A percentile compares a stretch with the other conserved stretches of the same genome.
Evolutionary conservation across 306 rosid genomes (phyloP).

Genomic region (Fragaria vesca): DNA sequence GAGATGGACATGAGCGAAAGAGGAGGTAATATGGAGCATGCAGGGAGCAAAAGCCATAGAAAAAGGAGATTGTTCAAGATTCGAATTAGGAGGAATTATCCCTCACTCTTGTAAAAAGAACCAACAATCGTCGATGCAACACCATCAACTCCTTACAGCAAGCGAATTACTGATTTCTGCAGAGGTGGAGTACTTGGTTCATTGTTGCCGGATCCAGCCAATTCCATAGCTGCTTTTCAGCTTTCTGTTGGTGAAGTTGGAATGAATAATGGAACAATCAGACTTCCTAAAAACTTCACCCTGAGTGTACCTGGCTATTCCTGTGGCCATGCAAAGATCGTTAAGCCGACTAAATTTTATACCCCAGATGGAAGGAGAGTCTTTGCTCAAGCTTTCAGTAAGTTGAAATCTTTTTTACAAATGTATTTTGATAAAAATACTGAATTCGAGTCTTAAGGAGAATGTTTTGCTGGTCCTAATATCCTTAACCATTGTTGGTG

Average conservation of each 20-base stretch:
- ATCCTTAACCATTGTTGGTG: conserved; percentile 20
- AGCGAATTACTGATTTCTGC: conserved; percentile 68
- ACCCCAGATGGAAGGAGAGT: conserved; percentile 48
- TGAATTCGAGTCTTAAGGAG: no score
- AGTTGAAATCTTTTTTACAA: conserved; percentile 23
- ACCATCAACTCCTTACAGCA: conserved; percentile 77
- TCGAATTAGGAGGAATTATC: conserved; percentile 22
- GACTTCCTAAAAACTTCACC: conserved; percentile 64
- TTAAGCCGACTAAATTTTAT: conserved; percentile 49
- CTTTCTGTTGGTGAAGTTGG: conserved; percentile 68
- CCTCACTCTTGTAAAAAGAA: conserved; percentile 72
- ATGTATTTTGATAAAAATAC: not conserved
- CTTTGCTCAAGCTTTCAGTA: conserved; percentile 72
- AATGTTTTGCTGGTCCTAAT: not conserved
- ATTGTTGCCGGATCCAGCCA: conserved; percentile 64
- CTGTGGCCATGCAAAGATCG: conserved; percentile 59
- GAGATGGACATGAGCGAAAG: conserved; percentile 87
- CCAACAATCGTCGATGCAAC: conserved; percentile 69
- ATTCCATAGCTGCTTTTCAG: conserved; percentile 68
- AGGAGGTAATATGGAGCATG: conserved; percentile 80
- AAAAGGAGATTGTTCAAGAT: conserved; percentile 85
- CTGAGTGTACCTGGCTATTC: conserved; percentile 74
- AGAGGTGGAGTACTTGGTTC: conserved; percentile 83
- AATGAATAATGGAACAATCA: conserved; percentile 59
- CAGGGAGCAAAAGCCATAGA: conserved; percentile 72